A percentile compares a stretch with the other conserved stretches of the same genome.
Evolutionary conservation across 768 basidiomycete genomes (phyloP).

Genomic region (Daedaleopsis nitida): DNA sequence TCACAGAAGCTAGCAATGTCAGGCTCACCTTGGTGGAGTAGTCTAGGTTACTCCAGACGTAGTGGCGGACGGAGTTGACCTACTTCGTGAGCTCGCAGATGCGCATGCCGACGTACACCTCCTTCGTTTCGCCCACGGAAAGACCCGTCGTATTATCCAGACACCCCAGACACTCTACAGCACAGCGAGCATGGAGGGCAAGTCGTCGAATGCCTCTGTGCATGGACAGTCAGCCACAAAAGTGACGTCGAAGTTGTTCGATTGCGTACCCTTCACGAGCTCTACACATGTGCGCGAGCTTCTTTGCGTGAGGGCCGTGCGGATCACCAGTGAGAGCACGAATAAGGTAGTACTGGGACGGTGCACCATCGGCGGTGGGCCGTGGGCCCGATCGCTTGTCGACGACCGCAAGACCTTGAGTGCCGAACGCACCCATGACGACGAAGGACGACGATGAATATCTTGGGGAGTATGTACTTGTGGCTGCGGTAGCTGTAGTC

Average conservation of each 20-base stretch:
- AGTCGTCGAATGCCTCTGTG: slow-evolving; percentile 24
- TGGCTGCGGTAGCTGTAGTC: neutral
- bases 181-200: slow-evolving; percentile 31
- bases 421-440: slow-evolving; percentile 49
- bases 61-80: slow-evolving; percentile 36
- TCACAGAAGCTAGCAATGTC: slow-evolving; percentile 4
- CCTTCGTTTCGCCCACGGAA: slow-evolving; percentile 42
- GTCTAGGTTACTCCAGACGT: slow-evolving; percentile 43
- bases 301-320: slow-evolving; percentile 35
- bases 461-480: slow-evolving; percentile 13
- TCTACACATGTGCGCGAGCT: slow-evolving; percentile 40
- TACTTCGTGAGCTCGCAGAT: slow-evolving; percentile 44
- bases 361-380: slow-evolving; percentile 35
- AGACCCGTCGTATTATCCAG: slow-evolving; percentile 40
- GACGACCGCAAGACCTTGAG: slow-evolving; percentile 43
- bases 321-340: slow-evolving; percentile 43
- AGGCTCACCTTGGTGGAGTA: slow-evolving; percentile 40
- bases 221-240: neutral
- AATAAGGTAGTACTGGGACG: slow-evolving; percentile 43
- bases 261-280: slow-evolving; percentile 34
- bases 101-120: slow-evolving; percentile 40
- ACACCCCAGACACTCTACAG: slow-evolving; percentile 38
- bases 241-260: too few species aligned
- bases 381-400: slow-evolving; percentile 40
- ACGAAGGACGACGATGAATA: slow-evolving; percentile 45